phyloP scores from a whole-genome alignment of 2,329 filamentous ascomycete genomes.

The Hirsutella minnesotensis region DNA sequence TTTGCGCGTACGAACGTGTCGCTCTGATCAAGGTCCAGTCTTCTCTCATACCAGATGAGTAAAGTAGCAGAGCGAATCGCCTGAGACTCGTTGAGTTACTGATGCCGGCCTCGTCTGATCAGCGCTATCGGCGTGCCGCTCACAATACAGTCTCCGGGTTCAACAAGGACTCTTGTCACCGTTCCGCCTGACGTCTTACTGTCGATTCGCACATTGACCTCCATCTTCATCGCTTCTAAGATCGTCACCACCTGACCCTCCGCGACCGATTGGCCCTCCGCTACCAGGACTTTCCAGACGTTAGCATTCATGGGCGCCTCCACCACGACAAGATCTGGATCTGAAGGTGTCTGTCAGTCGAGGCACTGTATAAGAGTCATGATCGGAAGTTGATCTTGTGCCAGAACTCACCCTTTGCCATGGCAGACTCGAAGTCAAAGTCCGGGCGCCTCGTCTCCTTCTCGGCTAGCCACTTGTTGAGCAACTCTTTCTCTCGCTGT shows the following conservation, averaged over 20 bases:
- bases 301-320: slow-evolving; percentile 24
- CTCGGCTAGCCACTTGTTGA: not conserved
- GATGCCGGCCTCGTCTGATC: not conserved
- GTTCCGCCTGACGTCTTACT: not conserved
- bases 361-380: not conserved
- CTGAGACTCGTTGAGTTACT: too few relatives aligned
- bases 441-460: not conserved
- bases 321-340: not conserved
- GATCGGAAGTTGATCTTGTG: not conserved
- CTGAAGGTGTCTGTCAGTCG: not conserved
- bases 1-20: too few relatives aligned
- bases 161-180: not conserved
- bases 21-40: too few relatives aligned
- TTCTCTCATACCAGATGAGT: too few relatives aligned
- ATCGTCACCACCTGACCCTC: slow-evolving; percentile 20
- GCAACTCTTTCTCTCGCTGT: slow-evolving; percentile 1
- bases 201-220: slow-evolving; percentile 21
- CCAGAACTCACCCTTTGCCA: not conserved
- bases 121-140: not conserved
- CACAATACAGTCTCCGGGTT: not conserved
- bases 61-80: too few relatives aligned
- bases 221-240: slow-evolving; percentile 47
- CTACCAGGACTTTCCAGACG: slow-evolving; percentile 39
- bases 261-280: slow-evolving; percentile 23
- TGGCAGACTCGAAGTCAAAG: not conserved